Evolutionary conservation across 345 rosid genomes (phyloP), one percentile per base, ranked within the genome.

Genomic region (Kernera saxatilis): DNA sequence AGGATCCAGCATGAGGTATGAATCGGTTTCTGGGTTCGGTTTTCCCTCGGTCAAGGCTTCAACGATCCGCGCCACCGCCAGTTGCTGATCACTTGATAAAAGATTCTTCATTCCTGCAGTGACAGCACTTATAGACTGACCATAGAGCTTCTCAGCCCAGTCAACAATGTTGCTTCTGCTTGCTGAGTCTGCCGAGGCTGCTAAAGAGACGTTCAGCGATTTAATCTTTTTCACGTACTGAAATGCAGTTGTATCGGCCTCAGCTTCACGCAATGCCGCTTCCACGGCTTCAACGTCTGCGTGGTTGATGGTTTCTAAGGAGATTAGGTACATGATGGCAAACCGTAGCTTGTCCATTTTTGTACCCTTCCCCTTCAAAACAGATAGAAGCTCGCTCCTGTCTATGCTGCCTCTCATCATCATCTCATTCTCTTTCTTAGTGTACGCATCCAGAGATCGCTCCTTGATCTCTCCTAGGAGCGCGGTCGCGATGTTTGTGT

Each of bases 141-240:
- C 97, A 40, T 89, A 91, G 7, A 89, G 84, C 73, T 86, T 88
- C 78, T 85, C 93, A 39, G 96, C 97, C 93, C 97, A 91, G 73
- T 91, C 97, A 64, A 89, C 91, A 75, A 91, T 84, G 82, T 91
- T 87, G 65, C 72, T 88, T 79, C 87, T 80, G 65, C 89, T 87
- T 2, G 88, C 93, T 30, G 93, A 82, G 71, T 82, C 85, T 46
- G 88, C 86, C 13, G 93, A 81, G 60, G 88, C 89, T 61, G 92
- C 86, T 61, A 87, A 68, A 6, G 96, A 84, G 25, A 87, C 88
- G 53, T 88, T 87, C 69, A 91, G 67, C 54, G 93, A 82, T 78
- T 86, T 88, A 54, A 88, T 91, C 83, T 87, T 91, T 87, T 86
- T 89, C 66, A 91, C 96, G 30, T 88, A 89, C 73, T 79, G 91